Conservation (phyloP, 2,329 filamentous ascomycete genomes). For the Calycina herbarum region DNA sequence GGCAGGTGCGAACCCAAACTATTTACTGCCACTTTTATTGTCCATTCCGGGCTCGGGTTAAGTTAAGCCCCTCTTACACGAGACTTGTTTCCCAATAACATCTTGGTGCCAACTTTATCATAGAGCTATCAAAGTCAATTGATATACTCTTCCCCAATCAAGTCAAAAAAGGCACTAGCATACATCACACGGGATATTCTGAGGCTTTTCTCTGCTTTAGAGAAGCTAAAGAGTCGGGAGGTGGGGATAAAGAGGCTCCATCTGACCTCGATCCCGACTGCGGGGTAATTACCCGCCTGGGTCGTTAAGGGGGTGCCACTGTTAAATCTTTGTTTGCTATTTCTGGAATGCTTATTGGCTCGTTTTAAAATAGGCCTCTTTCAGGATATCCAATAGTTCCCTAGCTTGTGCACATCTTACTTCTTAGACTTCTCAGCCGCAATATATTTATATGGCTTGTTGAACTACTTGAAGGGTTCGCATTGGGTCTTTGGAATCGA, state of each 20-base stretch:
- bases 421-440: neutral
- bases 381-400: neutral
- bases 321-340: neutral
- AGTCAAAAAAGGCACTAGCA: no score
- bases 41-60: no score
- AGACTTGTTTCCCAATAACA: no score
- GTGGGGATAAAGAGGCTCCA: neutral
- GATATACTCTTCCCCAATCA: no score
- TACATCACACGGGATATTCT: no score
- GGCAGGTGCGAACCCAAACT: no score
- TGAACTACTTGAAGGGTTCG: neutral
- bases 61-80: no score
- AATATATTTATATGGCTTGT: neutral
- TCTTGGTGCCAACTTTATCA: no score
- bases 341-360: neutral
- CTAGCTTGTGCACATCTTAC: neutral
- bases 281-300: neutral
- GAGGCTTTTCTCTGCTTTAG: no score
- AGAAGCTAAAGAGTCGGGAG: no score
- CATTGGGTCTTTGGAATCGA: neutral
- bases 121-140: no score
- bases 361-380: neutral
- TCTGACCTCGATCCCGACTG: neutral
- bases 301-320: neutral
- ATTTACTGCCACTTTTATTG: no score